Base-by-base conservation (phyloP, 208 protist species). In the Acanthamoeba culbertsoni region DNA sequence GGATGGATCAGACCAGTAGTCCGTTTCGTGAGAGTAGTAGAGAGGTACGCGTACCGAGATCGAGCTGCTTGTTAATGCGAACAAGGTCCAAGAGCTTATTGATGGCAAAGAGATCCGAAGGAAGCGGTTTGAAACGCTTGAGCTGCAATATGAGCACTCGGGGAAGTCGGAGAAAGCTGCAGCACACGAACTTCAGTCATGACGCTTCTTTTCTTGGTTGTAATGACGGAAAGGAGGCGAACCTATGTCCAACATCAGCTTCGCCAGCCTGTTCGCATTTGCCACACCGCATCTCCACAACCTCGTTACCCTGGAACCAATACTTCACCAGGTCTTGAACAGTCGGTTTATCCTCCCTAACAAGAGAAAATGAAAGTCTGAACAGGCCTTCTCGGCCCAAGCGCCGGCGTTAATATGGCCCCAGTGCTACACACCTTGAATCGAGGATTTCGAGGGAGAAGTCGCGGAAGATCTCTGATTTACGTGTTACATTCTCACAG, bases 271-370 rank as follows among this genome's bases (percentile, higher is more conserved):
- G 37, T 28, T 77, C 68, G 16, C 68, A 77, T 40, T 77, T 77
- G 68, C 68, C 37, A 40, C 68, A 77, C 6, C 68, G 68, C 68
- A 77, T 77, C 35, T 77, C 68, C 40, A 77, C 68, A 1, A 77
- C 42, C n/a, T 77, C 68, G 37, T 77, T n/a, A 18, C 68, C 68
- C 46, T 77, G 68, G n/a, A 77, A 77, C 68, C 68, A 77, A 77
- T 35, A 77, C 68, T 77, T 77, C 2, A 77, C 68, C 68, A 77
- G 68, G 16, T 77, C 68, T 77, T 77, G 68, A 7, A 77, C 37
- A 7, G 68, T 48, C 6, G 68, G 68, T 40, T 77, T 77, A 10
- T 4, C 2, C 1, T 18, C 23, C 16, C 10, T 23, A 23, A 35
- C 37, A 35, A 18, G 14, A 31, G 10, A 20, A 7, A 46, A 18